Evolutionary conservation across 108 stramenopile genomes (phyloP).

Genomic region (Poteriospumella lacustris): DNA sequence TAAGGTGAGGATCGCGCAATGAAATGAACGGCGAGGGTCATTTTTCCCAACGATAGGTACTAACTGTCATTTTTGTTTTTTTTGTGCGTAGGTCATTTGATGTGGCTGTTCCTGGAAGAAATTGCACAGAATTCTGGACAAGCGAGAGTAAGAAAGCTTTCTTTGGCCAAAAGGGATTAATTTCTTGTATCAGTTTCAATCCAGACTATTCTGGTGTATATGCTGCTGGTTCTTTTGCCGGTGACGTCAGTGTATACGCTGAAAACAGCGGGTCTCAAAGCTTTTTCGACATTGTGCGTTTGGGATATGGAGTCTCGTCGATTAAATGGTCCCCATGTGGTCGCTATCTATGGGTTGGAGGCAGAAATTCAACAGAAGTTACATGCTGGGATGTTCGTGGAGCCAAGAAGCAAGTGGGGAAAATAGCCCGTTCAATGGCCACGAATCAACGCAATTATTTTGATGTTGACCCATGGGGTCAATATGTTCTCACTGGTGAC

Average conservation of each 20-base stretch:
- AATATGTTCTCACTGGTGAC: not conserved
- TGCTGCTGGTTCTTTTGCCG: slow-evolving; percentile 23
- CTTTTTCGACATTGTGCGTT: not conserved
- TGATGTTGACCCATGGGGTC: slow-evolving; percentile 23
- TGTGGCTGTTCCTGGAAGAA: not conserved
- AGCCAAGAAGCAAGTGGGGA: not conserved
- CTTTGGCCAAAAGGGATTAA: slow-evolving; percentile 24
- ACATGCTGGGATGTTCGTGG: slow-evolving; percentile 1
- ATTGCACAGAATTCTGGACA: slow-evolving; percentile 13
- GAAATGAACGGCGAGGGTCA: not conserved
- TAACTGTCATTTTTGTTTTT: too few relatives aligned
- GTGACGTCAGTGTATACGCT: not conserved
- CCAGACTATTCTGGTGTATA: not conserved
- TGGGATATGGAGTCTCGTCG: slow-evolving; percentile 8
- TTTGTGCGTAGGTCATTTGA: slow-evolving; percentile 16
- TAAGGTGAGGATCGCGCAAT: not conserved
- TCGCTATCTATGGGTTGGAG: not conserved
- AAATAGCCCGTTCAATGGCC: not conserved
- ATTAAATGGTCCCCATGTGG: slow-evolving; percentile 27
- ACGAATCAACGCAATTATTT: not conserved
- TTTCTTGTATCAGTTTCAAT: slow-evolving; percentile 28
- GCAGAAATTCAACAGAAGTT: not conserved
- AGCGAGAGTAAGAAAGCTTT: not conserved
- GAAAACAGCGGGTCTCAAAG: not conserved
- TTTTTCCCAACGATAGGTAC: not conserved